Evolutionary conservation across 169 alveolate species (phyloP), one percentile per base, ranked within the genome.

Genomic region (Eimeria acervulina): DNA sequence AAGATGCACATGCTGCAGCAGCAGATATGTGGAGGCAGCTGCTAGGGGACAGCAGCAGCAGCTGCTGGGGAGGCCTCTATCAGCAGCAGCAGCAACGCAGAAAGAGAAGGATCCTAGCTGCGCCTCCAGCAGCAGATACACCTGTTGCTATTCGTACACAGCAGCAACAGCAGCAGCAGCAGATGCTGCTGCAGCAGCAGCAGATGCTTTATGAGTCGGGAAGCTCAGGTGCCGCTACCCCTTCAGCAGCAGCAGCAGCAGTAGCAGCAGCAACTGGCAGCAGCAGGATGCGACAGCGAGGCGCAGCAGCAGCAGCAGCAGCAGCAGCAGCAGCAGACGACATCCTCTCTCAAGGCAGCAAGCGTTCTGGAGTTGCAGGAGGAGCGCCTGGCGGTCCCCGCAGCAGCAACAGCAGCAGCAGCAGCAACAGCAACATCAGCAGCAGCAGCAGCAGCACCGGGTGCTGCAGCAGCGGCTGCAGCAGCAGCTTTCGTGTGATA

Each of bases 401-500:
- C 66, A 52, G 66, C 66, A 52, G 66, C 66, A 52, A 47, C 55
- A 47, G 12, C 55, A 63, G 74, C 74, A 63, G 74, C 74, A 63
- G 74, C 74, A 63, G 74, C 74, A 63, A 70, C 91, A 52, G 89
- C 89, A 17, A 63, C 74, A 63, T 59, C 89, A 36, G 89, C 89
- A 83, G 74, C 40, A 47, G 74, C 70, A 47, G 91, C 91, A 52
- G 74, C 91, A 28, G 74, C 91, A 52, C 51, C 91, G 4, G 74
- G 74, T 15, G 91, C 91, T 44, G 91, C 91, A 51, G 76, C 76
- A 47, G 91, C 91, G 7, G 91, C 91, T 83, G 91, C 91, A 51
- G 74, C 74, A 15, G 74, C 47, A 28, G 3, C 47, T 51, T 26
- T 8, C 5, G 23, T 10, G 33, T 8, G 31, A 47, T 47, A 26